phyloP scores from a whole-genome alignment of 352 stramenopile genomes.

The Phytophthora capsici region DNA sequence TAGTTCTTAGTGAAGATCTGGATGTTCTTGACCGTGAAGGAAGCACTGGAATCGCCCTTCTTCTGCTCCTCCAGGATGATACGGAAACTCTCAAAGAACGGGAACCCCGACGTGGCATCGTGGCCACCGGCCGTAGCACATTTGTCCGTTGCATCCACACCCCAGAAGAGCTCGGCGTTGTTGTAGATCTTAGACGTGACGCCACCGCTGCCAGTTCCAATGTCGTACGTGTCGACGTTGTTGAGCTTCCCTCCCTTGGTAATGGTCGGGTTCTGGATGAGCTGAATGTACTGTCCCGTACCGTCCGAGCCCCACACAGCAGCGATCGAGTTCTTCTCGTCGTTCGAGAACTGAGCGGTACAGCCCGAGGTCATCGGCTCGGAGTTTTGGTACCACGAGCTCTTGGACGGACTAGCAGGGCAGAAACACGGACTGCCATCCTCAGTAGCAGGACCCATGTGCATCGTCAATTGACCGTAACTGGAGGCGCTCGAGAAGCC shows the following conservation, averaged over 20 bases:
- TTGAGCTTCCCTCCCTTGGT: slow-evolving; percentile 65
- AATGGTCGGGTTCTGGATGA: slow-evolving; percentile 75
- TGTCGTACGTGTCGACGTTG: slow-evolving; percentile 66
- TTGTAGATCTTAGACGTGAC: slow-evolving; percentile 81
- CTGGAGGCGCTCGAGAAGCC: slow-evolving; percentile 43
- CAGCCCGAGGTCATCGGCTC: slow-evolving; percentile 72
- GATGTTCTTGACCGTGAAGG: slow-evolving; percentile 79
- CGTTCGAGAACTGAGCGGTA: slow-evolving; percentile 72
- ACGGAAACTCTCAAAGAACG: slow-evolving; percentile 81
- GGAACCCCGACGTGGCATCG: slow-evolving; percentile 69
- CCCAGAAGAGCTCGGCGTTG: slow-evolving; percentile 76
- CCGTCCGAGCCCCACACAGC: slow-evolving; percentile 68
- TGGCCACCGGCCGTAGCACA: slow-evolving; percentile 63
- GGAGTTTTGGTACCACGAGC: slow-evolving; percentile 59
- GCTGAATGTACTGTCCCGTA: slow-evolving; percentile 71
- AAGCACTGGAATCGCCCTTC: slow-evolving; percentile 67
- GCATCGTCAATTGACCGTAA: slow-evolving; percentile 78
- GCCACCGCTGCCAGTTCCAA: slow-evolving; percentile 47
- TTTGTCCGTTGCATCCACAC: slow-evolving; percentile 42
- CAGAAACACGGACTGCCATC: slow-evolving; percentile 65
- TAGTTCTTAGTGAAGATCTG: slow-evolving; percentile 77
- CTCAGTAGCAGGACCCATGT: slow-evolving; percentile 60
- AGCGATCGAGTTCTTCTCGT: slow-evolving; percentile 65
- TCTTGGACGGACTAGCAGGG: slow-evolving; percentile 52
- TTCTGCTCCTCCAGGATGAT: slow-evolving; percentile 83